These are phyloP conservation scores for Pseudogymnoascus sp. DNA, from an alignment of 2,329 filamentous ascomycete species.

Conservation along the genomic window DNA sequence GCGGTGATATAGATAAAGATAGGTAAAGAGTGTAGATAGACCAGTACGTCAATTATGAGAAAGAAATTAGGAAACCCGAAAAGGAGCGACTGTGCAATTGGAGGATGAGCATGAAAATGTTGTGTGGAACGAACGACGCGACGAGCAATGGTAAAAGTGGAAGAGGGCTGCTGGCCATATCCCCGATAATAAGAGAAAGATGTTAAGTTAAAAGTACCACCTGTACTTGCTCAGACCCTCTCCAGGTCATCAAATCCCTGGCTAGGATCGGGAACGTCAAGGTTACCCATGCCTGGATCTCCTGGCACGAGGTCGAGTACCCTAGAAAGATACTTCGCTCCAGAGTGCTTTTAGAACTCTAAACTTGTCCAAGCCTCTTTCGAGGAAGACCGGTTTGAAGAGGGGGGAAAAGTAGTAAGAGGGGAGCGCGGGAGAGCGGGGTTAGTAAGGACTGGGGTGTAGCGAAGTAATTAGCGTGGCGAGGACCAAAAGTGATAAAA, in stretches of 20 bases:
- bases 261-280: constrained; percentile 19
- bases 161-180: constrained; percentile 41
- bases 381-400: not conserved
- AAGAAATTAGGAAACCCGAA: constrained; percentile 34
- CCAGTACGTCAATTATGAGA: constrained; percentile 22
- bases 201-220: constrained; percentile 17
- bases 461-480: not conserved
- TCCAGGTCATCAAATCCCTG: constrained; percentile 16
- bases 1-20: constrained; percentile 35
- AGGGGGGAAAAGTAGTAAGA: not conserved
- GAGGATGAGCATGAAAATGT: constrained; percentile 29
- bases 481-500: not conserved
- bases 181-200: constrained; percentile 45
- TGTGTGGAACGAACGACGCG: constrained; percentile 33
- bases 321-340: not conserved
- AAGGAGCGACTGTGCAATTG: constrained; percentile 44
- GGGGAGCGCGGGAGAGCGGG: not conserved
- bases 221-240: constrained; percentile 4
- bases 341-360: constrained; percentile 5
- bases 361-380: constrained; percentile 3
- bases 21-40: constrained; percentile 4
- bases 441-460: not conserved
- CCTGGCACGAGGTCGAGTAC: constrained; percentile 22
- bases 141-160: constrained; percentile 31
- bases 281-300: constrained; percentile 22